Base-by-base conservation (phyloP, 2,329 filamentous ascomycete species). In the Penicillium occitanis region DNA sequence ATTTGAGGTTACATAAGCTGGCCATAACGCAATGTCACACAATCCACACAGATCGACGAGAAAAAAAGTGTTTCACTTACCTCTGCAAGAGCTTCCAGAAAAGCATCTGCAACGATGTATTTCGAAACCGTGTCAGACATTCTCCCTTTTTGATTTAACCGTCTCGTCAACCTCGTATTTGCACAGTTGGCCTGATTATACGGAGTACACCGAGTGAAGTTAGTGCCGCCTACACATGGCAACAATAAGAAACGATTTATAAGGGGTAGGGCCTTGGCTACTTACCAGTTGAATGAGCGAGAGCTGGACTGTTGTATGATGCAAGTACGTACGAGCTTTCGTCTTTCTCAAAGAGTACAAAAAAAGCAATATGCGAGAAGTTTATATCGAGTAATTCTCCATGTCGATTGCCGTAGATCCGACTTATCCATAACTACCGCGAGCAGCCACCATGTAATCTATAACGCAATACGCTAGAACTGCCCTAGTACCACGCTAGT, bases 11-110 rank as follows among this genome's bases (percentile, higher is more conserved):
- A 57, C 66, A 42, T 66, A 57, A 58, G 35, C 53, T 30, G 51
- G 22, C 25, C 28, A 17, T 14, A 28, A 28, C n/a, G 28, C 60
- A 50, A 51, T 53, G 44, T 62, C 44, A 42, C 57, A 33, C 8
- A 33, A 37, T 22, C 33, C 33, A 42, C 22, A 33, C 35, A 40
- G 19, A 58, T 58, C 55, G 30, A 37, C 10, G 19, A 50, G 44
- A 14, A 17, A 53, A 33, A 2, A 37, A 22, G 30, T 17, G 33
- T 51, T 22, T 62, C 14, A 61, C 67, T 40, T 61, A 69, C 68
- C 61, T 69, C 68, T 46, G 68, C 68, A 33, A 69, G 61, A 22
- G 68, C 67, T 48, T 69, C 67, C 17, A 69, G 68, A 58, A 69
- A 68, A 17, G 68, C 68, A 50, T 69, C 68, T 57, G 68, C 68